Evolutionary conservation across 352 stramenopile species (phyloP), one percentile per base, ranked within the genome.

Genomic region (Pythium vanterpoolii): DNA sequence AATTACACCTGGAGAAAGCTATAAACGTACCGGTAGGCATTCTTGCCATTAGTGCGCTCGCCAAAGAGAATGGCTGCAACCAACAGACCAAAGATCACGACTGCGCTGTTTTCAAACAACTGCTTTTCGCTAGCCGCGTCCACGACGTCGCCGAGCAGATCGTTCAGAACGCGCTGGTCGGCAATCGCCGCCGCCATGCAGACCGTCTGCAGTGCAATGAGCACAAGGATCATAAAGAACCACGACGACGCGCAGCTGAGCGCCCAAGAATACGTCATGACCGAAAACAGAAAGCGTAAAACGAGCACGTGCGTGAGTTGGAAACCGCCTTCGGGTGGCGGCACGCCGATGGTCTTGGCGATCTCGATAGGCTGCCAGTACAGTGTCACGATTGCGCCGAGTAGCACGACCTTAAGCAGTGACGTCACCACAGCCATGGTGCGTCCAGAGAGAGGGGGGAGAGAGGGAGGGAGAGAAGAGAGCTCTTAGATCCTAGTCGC

Each of bases 271-370:
- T 82, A 83, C 47, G 73, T 84, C 54, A 84, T 44, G 43, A 89
- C 56, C 23, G 83, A 86, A 30, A 93, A 48, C 26, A 86, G 31
- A 28, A 84, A 79, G 46, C 79, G 80, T 42, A 87, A 39, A 27
- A 83, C 73, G 48, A 84, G 71, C 50, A 59, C 68, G 23, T 75
- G 74, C 49, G 48, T 21, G 5, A 54, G 27, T 30, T 61, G 26
- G 28, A 79, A 70, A n/a, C 80, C 71, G 11, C 58, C 67, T 10
- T 83, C 74, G 21, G 47, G 39, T 0, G 66, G 42, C 26, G 48
- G 40, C 49, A 47, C 63, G 8, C 74, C 48, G 3, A 79, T 48
- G 31, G 70, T 62, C 24, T 72, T 66, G 23, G 83, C 68, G 23
- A 81, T 38, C 33, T 77, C 61, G 46, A 86, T 68, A 45, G 77